Evolutionary conservation across 768 basidiomycete species (phyloP).

Genomic region (Termitomyces heimii): DNA sequence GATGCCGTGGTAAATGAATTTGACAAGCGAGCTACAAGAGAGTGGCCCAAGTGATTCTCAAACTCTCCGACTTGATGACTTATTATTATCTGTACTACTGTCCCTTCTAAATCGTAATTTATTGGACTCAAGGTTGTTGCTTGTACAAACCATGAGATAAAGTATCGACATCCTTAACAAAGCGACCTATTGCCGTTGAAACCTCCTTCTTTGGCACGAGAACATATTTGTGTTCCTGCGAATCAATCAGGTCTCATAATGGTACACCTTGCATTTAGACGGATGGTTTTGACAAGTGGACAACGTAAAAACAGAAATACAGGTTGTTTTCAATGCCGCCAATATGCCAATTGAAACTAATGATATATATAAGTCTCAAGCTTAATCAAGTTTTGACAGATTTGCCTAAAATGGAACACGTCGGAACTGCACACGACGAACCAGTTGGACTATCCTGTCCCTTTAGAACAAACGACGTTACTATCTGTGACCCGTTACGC

Average conservation of each 20-base stretch:
- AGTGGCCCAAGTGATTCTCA: neutral
- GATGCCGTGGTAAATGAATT: neutral
- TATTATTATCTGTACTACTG: neutral
- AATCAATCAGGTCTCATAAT: neutral
- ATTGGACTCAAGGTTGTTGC: neutral
- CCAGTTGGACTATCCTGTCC: too few relatives aligned
- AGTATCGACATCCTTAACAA: constrained; percentile 50
- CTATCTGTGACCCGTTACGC: too few relatives aligned
- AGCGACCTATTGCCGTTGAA: constrained; percentile 31
- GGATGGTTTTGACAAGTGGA: constrained; percentile 49
- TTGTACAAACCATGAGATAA: constrained; percentile 22
- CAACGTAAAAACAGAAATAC: constrained; percentile 51
- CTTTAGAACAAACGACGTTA: too few relatives aligned
- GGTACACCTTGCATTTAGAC: neutral
- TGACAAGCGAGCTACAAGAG: neutral
- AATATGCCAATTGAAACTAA: constrained; percentile 54
- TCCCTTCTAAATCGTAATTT: neutral
- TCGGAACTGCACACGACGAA: too few relatives aligned
- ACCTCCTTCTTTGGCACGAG: constrained; percentile 43
- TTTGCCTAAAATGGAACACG: too few relatives aligned
- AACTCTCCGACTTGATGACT: neutral
- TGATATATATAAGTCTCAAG: neutral
- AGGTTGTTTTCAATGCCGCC: constrained; percentile 45
- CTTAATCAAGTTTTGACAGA: neutral
- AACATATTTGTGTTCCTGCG: constrained; percentile 64